Evolutionary conservation across 1,284 basidiomycete species (phyloP).

Genomic region (Cystobasidium slooffiae): DNA sequence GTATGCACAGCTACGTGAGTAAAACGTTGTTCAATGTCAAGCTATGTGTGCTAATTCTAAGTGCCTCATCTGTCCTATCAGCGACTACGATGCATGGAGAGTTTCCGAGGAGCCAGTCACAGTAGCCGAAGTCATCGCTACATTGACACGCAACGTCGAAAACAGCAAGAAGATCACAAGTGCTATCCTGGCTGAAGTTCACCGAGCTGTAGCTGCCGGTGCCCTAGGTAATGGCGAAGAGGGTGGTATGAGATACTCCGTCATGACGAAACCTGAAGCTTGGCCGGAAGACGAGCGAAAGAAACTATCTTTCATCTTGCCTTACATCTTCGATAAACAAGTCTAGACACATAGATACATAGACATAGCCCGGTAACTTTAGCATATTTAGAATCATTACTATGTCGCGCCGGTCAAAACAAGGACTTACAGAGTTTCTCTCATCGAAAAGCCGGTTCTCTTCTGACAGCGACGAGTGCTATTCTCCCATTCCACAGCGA

Average conservation of each 20-base stretch:
- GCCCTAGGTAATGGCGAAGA: conserved; percentile 68
- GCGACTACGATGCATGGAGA: conserved; percentile 63
- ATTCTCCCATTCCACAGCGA: too few relatives aligned
- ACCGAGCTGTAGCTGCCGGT: conserved; percentile 64
- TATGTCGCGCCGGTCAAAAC: too few relatives aligned
- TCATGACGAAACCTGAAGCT: conserved; percentile 73
- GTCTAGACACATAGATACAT: background rate
- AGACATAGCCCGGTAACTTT: too few relatives aligned
- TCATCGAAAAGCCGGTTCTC: too few relatives aligned
- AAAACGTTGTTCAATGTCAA: background rate
- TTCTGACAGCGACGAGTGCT: too few relatives aligned
- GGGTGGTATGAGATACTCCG: conserved; percentile 77
- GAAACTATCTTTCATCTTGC: conserved; percentile 79
- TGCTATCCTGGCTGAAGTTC: conserved; percentile 76
- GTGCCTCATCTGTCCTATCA: conserved; percentile 44
- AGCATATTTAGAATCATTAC: too few relatives aligned
- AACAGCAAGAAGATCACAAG: conserved; percentile 72
- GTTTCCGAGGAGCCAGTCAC: conserved; percentile 79
- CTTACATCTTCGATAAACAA: conserved; percentile 59
- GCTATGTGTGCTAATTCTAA: background rate
- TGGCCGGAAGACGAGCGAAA: conserved; percentile 70
- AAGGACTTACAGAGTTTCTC: too few relatives aligned
- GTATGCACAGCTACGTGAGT: conserved; percentile 90
- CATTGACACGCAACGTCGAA: conserved; percentile 79
- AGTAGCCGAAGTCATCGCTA: conserved; percentile 85